Conservation (phyloP, 441 rosid genomes). For the Populus hybrid region DNA sequence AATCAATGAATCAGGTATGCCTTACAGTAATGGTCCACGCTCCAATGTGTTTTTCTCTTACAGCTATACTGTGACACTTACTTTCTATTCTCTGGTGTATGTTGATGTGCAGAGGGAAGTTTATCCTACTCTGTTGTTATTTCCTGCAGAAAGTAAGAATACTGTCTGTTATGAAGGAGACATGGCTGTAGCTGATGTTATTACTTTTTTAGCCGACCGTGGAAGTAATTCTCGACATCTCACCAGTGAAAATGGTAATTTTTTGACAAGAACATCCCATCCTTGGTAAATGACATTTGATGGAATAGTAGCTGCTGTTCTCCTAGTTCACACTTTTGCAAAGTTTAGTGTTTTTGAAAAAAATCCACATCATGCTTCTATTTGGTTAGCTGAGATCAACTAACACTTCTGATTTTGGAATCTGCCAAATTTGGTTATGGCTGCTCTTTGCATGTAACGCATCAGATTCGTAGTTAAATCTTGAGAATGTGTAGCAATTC, state of each 20-base stretch:
- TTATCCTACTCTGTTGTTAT: slow-evolving; percentile 76
- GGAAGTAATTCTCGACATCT: slow-evolving; percentile 62
- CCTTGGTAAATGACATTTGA: not conserved
- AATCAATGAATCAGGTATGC: slow-evolving; percentile 61
- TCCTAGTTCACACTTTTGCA: not conserved
- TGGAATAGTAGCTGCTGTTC: not conserved
- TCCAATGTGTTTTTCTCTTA: not conserved
- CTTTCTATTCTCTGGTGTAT: slow-evolving; percentile 8
- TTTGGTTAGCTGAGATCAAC: not conserved
- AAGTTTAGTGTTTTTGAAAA: not conserved
- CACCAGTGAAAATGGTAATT: slow-evolving; percentile 47
- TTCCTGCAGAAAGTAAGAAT: slow-evolving; percentile 75
- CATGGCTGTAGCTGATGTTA: slow-evolving; percentile 59
- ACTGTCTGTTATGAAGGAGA: slow-evolving; percentile 67
- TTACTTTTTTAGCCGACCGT: slow-evolving; percentile 62
- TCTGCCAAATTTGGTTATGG: not conserved
- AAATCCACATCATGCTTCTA: too few relatives aligned
- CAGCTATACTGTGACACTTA: not conserved
- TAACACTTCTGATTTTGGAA: not conserved
- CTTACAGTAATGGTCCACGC: not conserved
- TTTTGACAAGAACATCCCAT: not conserved
- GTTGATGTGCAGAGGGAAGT: slow-evolving; percentile 67
- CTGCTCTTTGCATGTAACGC: not conserved
- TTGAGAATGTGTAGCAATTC: not conserved
- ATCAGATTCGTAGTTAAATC: not conserved